Percentiles rank a stretch among this genome's conserved stretches.
Evolutionary conservation across 352 stramenopile genomes (phyloP).

Genomic region (Globisporangium mamillatum): DNA sequence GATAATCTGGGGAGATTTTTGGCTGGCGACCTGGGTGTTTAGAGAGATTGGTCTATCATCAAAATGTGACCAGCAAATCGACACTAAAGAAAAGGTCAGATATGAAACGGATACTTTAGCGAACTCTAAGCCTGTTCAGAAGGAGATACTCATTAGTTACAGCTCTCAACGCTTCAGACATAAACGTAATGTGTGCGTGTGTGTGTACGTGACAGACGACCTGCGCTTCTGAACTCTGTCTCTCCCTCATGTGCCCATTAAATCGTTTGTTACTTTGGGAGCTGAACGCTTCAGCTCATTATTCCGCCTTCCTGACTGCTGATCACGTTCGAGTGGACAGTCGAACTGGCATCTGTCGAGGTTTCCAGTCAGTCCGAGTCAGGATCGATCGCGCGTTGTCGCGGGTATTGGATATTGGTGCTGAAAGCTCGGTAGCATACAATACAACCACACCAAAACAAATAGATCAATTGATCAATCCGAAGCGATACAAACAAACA

Average conservation of each 20-base stretch:
- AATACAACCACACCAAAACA: neutral
- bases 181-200: neutral
- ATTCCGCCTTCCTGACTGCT: neutral
- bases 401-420: neutral
- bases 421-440: neutral
- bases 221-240: neutral
- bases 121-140: neutral
- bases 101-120: neutral
- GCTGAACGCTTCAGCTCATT: neutral
- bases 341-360: neutral
- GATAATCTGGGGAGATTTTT: neutral
- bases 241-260: neutral
- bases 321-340: neutral
- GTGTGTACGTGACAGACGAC: neutral
- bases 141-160: neutral
- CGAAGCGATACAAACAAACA: neutral
- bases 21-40: neutral
- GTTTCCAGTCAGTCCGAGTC: neutral
- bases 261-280: neutral
- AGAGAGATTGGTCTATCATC: neutral
- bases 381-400: neutral
- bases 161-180: neutral
- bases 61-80: neutral
- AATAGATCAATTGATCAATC: neutral
- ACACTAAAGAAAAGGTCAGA: neutral